Base-by-base conservation (phyloP, 164 flowering plant species). In the Cinnamomum micranthum region DNA sequence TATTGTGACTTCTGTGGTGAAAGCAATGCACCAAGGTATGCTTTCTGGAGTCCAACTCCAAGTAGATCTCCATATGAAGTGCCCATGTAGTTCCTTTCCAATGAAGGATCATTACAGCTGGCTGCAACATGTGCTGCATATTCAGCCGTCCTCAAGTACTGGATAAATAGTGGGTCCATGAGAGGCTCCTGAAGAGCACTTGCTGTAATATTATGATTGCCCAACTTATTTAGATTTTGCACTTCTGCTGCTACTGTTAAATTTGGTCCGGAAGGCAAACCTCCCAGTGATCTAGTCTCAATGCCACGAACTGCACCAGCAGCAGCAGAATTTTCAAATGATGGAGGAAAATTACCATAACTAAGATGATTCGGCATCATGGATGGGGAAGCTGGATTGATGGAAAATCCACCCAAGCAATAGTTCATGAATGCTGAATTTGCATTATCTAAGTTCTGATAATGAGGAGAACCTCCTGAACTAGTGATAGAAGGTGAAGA, bases 331-430 rank as follows among this genome's bases (percentile, higher is more conserved):
- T 73, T 76, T 71, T 85, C 88, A 78, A 81, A 86, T 68, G 85
- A 79, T 83, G 87, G 28, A 55, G 94, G 87, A 65, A 86, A 50
- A 25, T 87, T 79, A 78, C 83, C 74, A 52, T 80, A 87, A 50
- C 86, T 75, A 62, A 85, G 81, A 71, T 89, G 92, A 55, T 92
- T 93, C 76, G 92, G 72, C 70, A 90, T 67, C 80, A 69, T 85
- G 22, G 93, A 91, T 47, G 92, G 89, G 71, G 80, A 28, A 75
- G 88, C 35, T 28, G 93, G 78, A 75, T 80, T 80, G 63, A 85
- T n/a, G 75, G 91, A 77, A 83, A 87, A 92, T 68, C 92, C 96
- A 28, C 89, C 87, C 11, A 86, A 6, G 75, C 83, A 87, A 84
- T 85, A 87, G 79, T 85, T 88, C 31, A 84, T 47, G 77, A 81